Base-by-base conservation (phyloP, 2,329 filamentous ascomycete species). In the Aspergillus carbonarius region DNA sequence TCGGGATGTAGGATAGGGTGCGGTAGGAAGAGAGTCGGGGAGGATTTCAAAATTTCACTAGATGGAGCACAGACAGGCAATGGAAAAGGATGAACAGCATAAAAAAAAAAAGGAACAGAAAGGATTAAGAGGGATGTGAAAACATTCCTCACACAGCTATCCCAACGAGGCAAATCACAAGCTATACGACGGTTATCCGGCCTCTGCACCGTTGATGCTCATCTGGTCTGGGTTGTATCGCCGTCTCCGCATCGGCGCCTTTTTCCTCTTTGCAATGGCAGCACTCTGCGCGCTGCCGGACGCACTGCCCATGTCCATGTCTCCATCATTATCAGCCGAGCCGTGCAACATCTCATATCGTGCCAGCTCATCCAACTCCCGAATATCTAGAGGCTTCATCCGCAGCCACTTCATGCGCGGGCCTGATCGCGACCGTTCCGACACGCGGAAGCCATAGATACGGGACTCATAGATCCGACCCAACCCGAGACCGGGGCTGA, bases 371-470 rank as follows among this genome's bases (percentile, higher is more conserved):
- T 99, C 92, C 51, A 98, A 81, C 68, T 96, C 90, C 44, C 83
- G 87, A 56, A 96, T 82, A 70, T 96, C 86, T 13, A 82, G 81
- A 0, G 95, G 95, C 72, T 92, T 89, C 76, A 89, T 88, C 66
- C 95, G 87, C 68, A 99, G 80, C 95, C 95, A 99, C 73, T 93
- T 92, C 95, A 99, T 99, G 61, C 95, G 85, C 12, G 95, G 95
- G 0, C 95, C 95, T 23, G 91, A 92, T 66, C 90, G 87, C 42
- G 95, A 91, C 58, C 93, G 83, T 76, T 98, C 95, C 17, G 91
- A 93, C 20, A 99, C 95, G 61, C 90, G 86, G 80, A 99, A 99
- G 27, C 95, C 95, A 77, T 98, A 99, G 73, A 99, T 98, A 66
- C 88, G 90, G 59, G 95, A 92, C 72, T 97, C 92, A 77, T 98